Conservation (phyloP, 2,329 filamentous ascomycete species). For the Phialemoniopsis sp. region DNA sequence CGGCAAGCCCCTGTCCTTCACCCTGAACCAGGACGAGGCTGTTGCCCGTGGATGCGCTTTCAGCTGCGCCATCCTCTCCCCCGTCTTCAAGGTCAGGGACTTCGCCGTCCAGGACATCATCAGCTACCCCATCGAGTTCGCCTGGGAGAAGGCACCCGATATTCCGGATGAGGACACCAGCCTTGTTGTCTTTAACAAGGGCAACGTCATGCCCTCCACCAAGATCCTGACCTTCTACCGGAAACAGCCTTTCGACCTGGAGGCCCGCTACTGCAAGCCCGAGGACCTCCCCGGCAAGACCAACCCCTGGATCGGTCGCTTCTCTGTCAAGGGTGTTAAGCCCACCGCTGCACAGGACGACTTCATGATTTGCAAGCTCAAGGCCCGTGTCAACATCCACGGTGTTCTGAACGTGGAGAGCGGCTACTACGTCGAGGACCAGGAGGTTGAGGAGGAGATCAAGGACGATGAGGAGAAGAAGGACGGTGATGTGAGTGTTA, state of each 20-base stretch:
- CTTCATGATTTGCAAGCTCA: slow-evolving; percentile 99
- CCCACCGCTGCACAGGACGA: slow-evolving; percentile 81
- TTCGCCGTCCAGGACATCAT: slow-evolving; percentile 97
- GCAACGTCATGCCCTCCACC: slow-evolving; percentile 94
- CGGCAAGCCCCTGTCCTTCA: slow-evolving; percentile 88
- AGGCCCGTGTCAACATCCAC: slow-evolving; percentile 94
- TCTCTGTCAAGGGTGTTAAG: slow-evolving; percentile 97
- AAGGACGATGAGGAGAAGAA: slow-evolving; percentile 31
- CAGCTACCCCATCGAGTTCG: slow-evolving; percentile 97
- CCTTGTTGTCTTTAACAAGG: slow-evolving; percentile 95
- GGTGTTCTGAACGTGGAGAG: slow-evolving; percentile 95
- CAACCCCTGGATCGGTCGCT: slow-evolving; percentile 93
- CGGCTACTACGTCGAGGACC: slow-evolving; percentile 96
- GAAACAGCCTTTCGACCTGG: slow-evolving; percentile 94
- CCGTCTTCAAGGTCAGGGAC: slow-evolving; percentile 96
- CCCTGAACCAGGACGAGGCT: slow-evolving; percentile 96
- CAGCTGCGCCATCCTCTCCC: slow-evolving; percentile 94
- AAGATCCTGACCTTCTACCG: slow-evolving; percentile 99
- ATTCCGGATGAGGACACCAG: slow-evolving; percentile 98
- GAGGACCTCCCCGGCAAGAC: slow-evolving; percentile 83
- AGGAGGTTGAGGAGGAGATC: slow-evolving; percentile 79
- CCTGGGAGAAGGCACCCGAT: slow-evolving; percentile 97
- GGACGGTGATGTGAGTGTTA: slow-evolving; percentile 57
- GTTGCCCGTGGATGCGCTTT: slow-evolving; percentile 94
- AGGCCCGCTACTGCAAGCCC: slow-evolving; percentile 88